Conservation (phyloP, 345 rosid genomes). For the Cardamine chenopodiifolia region DNA sequence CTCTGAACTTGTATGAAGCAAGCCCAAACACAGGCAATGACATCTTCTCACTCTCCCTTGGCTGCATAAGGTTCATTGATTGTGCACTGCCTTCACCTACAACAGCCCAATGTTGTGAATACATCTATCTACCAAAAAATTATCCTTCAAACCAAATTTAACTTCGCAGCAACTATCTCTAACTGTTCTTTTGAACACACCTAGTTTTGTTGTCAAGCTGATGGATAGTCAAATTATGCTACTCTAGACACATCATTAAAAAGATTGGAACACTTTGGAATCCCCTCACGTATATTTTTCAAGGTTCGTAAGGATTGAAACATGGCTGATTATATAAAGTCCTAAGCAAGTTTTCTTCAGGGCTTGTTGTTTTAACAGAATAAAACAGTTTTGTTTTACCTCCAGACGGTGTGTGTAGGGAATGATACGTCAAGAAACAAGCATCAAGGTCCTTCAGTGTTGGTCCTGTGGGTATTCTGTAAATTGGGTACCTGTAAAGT, state of each 20-base stretch:
- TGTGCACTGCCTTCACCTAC: constrained; percentile 40
- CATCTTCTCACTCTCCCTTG: constrained; percentile 45
- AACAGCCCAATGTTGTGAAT: constrained; percentile 13
- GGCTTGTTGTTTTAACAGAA: not conserved
- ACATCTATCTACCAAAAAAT: constrained; percentile 1
- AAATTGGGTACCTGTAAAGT: constrained; percentile 72
- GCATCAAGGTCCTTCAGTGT: constrained; percentile 86
- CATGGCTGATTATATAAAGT: constrained; percentile 14
- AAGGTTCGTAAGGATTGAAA: not conserved
- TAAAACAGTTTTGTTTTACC: constrained; percentile 3
- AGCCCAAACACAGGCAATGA: constrained; percentile 67
- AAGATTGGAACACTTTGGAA: not conserved
- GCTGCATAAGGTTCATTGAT: constrained; percentile 30
- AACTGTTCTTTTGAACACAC: constrained; percentile 9
- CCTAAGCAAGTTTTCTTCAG: not conserved
- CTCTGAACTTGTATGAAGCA: constrained; percentile 73
- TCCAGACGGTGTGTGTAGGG: constrained; percentile 49
- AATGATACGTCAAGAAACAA: constrained; percentile 85
- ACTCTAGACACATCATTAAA: not conserved
- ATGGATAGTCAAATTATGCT: constrained; percentile 5
- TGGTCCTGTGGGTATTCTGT: constrained; percentile 88
- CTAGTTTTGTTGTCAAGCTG: constrained; percentile 16
- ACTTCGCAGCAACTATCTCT: not conserved
- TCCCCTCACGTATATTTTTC: not conserved
- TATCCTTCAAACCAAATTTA: not conserved